Percentiles rank a stretch among this genome's conserved stretches.
Evolutionary conservation across 768 basidiomycete genomes (phyloP).

Genomic region (Collybiopsis confluens): DNA sequence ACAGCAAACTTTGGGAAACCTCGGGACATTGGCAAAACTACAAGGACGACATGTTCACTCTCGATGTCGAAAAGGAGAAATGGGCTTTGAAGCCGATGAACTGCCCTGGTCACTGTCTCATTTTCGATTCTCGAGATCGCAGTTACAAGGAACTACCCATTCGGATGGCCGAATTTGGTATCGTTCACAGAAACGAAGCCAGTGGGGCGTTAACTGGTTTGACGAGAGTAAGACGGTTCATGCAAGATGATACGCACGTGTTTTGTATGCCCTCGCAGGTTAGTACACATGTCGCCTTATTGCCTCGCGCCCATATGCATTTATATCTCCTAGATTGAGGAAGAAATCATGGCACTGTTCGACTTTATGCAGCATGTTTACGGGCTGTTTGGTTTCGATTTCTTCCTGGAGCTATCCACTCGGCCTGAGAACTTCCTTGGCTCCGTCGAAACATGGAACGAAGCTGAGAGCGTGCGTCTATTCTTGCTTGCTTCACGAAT

Average conservation of each 20-base stretch:
- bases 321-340: constrained; percentile 56
- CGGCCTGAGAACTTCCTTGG: constrained; percentile 95
- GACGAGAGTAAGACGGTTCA: constrained; percentile 90
- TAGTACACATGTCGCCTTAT: constrained; percentile 10
- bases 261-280: constrained; percentile 96
- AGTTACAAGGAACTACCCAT: constrained; percentile 95
- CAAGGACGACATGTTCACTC: constrained; percentile 94
- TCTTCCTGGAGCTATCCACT: constrained; percentile 91
- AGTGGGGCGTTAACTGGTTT: constrained; percentile 90
- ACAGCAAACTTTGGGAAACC: constrained; percentile 95
- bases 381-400: constrained; percentile 91
- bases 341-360: constrained; percentile 83
- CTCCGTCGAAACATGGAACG: constrained; percentile 83
- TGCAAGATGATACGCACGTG: constrained; percentile 97
- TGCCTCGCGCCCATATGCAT: not conserved
- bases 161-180: constrained; percentile 98
- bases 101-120: constrained; percentile 94
- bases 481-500: not conserved
- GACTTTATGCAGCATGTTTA: constrained; percentile 96
- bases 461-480: constrained; percentile 69
- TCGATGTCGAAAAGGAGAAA: constrained; percentile 93
- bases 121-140: constrained; percentile 92
- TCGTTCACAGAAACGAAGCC: constrained; percentile 95
- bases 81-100: constrained; percentile 99
- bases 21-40: constrained; percentile 99